Conservation (phyloP, 2,329 filamentous ascomycete species). For the Monosporascus ibericus region DNA sequence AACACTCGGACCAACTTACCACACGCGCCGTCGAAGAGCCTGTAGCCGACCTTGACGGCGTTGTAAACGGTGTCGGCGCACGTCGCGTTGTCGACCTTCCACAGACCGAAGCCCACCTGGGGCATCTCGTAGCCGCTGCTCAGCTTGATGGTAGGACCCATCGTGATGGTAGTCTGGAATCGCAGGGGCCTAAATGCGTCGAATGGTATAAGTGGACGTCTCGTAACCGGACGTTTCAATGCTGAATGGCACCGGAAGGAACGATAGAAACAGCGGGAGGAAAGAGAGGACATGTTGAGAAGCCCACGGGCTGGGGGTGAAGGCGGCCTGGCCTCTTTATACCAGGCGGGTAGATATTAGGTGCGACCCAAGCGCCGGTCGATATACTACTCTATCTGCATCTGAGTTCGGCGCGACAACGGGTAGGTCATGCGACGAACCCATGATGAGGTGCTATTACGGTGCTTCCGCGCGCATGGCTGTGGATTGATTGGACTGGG, state of each 20-base stretch:
- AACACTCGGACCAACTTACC: constrained; percentile 35
- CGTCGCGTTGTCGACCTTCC: constrained; percentile 73
- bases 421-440: not conserved
- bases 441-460: too few species aligned
- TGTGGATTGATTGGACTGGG: not conserved
- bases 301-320: not conserved
- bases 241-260: not conserved
- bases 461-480: too few species aligned
- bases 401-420: not conserved
- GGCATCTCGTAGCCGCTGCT: constrained; percentile 65
- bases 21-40: constrained; percentile 54
- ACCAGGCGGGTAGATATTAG: not conserved
- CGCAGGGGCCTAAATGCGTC: not conserved
- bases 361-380: too few species aligned
- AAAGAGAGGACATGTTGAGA: not conserved
- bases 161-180: constrained; percentile 7
- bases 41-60: constrained; percentile 58
- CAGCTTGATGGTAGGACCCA: constrained; percentile 50
- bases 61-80: constrained; percentile 75
- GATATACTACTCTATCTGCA: not conserved
- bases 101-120: constrained; percentile 71
- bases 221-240: not conserved
- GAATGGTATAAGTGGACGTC: not conserved
- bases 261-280: not conserved
- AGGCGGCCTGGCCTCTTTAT: not conserved